Percentiles rank a stretch among this genome's conserved stretches.
These are phyloP conservation scores for Clonostachys sp. DNA, from an alignment of 2,329 filamentous ascomycete species.

Conservation along the genomic window DNA sequence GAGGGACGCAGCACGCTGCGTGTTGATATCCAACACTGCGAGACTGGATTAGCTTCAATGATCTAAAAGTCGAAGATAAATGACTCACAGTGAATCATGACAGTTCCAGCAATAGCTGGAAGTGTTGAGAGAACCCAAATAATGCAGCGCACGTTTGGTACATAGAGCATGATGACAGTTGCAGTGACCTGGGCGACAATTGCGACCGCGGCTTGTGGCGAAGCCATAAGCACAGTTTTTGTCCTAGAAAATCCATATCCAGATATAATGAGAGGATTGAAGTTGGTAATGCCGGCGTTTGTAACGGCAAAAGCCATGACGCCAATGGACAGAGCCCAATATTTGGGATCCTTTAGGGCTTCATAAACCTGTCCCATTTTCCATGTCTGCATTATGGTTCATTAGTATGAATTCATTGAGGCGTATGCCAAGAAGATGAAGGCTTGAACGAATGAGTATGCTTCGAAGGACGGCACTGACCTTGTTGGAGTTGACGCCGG, in stretches of 20 bases:
- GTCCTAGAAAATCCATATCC: constrained; percentile 1
- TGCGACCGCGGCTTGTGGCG: constrained; percentile 21
- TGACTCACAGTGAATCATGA: too few relatives aligned
- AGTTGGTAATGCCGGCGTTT: constrained; percentile 56
- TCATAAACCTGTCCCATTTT: constrained; percentile 9
- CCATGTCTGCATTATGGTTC: constrained; percentile 7
- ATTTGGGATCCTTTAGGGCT: constrained; percentile 4
- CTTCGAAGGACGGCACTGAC: background rate
- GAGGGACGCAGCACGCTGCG: constrained; percentile 13
- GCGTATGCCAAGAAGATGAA: too few relatives aligned
- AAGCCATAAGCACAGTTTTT: constrained; percentile 20
- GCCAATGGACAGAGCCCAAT: constrained; percentile 14
- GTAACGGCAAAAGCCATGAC: constrained; percentile 59
- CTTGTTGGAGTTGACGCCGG: constrained; percentile 4
- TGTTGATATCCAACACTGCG: constrained; percentile 6
- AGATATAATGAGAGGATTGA: background rate
- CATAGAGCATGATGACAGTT: constrained; percentile 14
- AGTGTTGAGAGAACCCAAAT: constrained; percentile 17
- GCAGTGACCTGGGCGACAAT: constrained; percentile 15
- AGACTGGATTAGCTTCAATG: too few relatives aligned
- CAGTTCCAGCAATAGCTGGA: constrained; percentile 7
- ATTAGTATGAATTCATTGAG: too few relatives aligned
- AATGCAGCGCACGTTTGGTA: constrained; percentile 19
- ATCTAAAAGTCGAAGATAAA: too few relatives aligned
- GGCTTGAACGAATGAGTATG: too few relatives aligned